A percentile compares a stretch with the other conserved stretches of the same genome.
phyloP scores from a whole-genome alignment of 1,284 basidiomycete species.

The Boletus holoroseus region DNA sequence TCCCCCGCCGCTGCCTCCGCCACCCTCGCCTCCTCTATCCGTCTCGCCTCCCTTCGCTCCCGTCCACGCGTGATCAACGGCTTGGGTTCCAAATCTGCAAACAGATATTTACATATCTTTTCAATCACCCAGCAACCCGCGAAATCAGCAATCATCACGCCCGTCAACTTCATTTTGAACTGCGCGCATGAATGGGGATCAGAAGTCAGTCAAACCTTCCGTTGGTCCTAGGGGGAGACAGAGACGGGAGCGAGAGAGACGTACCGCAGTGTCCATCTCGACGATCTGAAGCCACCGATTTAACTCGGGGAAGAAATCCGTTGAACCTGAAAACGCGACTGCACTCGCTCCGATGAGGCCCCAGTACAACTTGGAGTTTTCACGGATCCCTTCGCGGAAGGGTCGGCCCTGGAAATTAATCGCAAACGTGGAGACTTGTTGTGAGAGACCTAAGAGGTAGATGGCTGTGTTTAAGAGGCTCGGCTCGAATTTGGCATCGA shows the following conservation, averaged over 20 bases:
- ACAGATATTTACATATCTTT: slow-evolving; percentile 75
- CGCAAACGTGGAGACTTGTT: slow-evolving; percentile 94
- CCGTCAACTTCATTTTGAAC: slow-evolving; percentile 79
- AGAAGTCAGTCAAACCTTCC: background rate
- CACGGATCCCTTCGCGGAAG: slow-evolving; percentile 92
- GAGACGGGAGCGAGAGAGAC: slow-evolving; percentile 26
- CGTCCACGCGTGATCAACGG: slow-evolving; percentile 78
- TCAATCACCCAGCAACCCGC: slow-evolving; percentile 85
- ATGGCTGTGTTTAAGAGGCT: slow-evolving; percentile 91
- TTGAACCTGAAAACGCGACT: slow-evolving; percentile 90
- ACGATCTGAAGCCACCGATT: slow-evolving; percentile 97
- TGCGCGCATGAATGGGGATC: slow-evolving; percentile 27
- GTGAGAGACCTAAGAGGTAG: slow-evolving; percentile 87
- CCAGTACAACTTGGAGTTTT: slow-evolving; percentile 88
- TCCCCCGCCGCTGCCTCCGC: slow-evolving; percentile 6
- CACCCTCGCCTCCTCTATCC: slow-evolving; percentile 26
- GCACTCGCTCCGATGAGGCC: slow-evolving; percentile 81
- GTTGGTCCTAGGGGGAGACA: background rate
- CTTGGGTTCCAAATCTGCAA: slow-evolving; percentile 86
- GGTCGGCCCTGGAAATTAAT: slow-evolving; percentile 97
- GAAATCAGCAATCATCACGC: slow-evolving; percentile 85
- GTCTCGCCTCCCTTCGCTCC: slow-evolving; percentile 57
- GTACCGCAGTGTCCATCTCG: slow-evolving; percentile 74
- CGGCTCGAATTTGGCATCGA: slow-evolving; percentile 93
- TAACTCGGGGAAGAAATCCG: slow-evolving; percentile 91